A percentile compares a stretch with the other conserved stretches of the same genome.
Conservation (phyloP, 805 yeast species). For the Grigorovia transvaalensis region DNA sequence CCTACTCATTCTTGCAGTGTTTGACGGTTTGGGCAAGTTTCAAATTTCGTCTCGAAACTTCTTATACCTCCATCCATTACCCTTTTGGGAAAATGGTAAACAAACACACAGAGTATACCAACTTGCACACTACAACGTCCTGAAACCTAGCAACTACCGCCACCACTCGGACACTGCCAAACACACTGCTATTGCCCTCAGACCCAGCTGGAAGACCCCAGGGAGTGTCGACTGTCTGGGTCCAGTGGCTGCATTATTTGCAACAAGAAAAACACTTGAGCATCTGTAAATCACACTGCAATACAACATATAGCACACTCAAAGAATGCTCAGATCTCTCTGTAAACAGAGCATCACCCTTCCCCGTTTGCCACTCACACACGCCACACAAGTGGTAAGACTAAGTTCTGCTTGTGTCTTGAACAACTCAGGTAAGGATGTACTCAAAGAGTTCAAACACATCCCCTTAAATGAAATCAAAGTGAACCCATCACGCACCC, state of each 20-base stretch:
- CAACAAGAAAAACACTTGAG: neutral
- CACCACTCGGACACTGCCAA: too few species aligned
- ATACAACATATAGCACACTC: too few species aligned
- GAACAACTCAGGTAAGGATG: neutral
- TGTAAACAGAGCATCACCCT: neutral
- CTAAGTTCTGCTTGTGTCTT: neutral
- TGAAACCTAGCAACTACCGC: too few species aligned
- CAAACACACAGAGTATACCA: neutral
- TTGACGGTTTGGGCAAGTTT: neutral
- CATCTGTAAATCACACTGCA: neutral
- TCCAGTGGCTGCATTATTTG: neutral
- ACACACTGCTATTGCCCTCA: too few species aligned
- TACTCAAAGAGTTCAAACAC: conserved; percentile 2
- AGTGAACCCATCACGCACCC: neutral
- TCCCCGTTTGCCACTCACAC: neutral
- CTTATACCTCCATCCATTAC: neutral
- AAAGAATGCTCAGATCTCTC: neutral
- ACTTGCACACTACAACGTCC: neutral
- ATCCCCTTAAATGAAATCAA: conserved; percentile 4
- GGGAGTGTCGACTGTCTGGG: too few species aligned
- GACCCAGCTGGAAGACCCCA: too few species aligned
- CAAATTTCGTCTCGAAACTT: neutral
- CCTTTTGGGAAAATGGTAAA: neutral
- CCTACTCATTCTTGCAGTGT: conserved; percentile 16
- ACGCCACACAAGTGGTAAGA: neutral